Evolutionary conservation across 164 flowering plant species (phyloP).

Genomic region (Tetrastigma voinierianum): DNA sequence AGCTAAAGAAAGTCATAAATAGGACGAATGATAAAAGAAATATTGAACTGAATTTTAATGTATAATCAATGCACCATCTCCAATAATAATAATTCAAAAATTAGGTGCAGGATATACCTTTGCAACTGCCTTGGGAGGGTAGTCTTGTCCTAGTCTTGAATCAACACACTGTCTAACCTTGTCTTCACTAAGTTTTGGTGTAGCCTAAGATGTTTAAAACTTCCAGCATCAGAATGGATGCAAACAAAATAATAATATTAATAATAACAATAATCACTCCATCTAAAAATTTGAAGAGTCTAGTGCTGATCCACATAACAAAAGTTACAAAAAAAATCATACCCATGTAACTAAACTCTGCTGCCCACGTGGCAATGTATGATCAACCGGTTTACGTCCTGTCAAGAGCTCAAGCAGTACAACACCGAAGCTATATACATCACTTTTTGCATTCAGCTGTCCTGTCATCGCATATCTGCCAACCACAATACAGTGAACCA

Average conservation of each 20-base stretch:
- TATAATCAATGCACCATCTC: background rate
- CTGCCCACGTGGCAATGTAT: slow-evolving; percentile 85
- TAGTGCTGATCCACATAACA: background rate
- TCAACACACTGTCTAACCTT: slow-evolving; percentile 89
- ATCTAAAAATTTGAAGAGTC: background rate
- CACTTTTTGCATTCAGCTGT: slow-evolving; percentile 82
- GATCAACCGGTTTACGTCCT: slow-evolving; percentile 92
- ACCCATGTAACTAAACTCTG: slow-evolving; percentile 97
- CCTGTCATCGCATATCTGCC: slow-evolving; percentile 95
- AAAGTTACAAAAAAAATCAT: slow-evolving; percentile 7
- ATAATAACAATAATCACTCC: background rate
- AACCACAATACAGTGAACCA: slow-evolving; percentile 4
- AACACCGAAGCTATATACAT: slow-evolving; percentile 89
- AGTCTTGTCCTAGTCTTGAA: slow-evolving; percentile 64
- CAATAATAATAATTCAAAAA: background rate
- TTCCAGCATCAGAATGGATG: slow-evolving; percentile 6
- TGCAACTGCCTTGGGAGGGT: slow-evolving; percentile 91
- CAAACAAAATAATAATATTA: background rate
- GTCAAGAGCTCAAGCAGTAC: slow-evolving; percentile 86
- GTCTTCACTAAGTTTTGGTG: slow-evolving; percentile 88
- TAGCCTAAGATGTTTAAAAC: slow-evolving; percentile 50
- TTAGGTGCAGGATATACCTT: slow-evolving; percentile 42
- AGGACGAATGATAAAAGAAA: background rate
- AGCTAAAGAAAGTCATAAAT: too few relatives aligned
- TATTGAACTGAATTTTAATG: background rate